Base-by-base conservation (phyloP, 2,329 filamentous ascomycete species). In the Phialophora expanda region DNA sequence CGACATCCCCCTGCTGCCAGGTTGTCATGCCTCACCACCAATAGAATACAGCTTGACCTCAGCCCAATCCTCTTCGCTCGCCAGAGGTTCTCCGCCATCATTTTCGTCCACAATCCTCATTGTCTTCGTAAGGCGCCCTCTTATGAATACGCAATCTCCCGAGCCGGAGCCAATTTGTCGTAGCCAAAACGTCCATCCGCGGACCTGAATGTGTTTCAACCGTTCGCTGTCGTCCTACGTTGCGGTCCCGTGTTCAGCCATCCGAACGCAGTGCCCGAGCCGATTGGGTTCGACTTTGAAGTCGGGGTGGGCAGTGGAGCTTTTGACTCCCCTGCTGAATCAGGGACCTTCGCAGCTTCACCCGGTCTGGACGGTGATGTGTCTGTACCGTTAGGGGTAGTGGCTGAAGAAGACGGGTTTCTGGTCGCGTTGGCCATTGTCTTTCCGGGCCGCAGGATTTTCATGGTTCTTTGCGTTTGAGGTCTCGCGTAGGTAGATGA, bases 251-350 rank as follows among this genome's bases (percentile, higher is more conserved):
- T 71, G 69, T 90, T 94, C 82, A 97, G 89, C 93, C 93, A 98
- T 12, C 91, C 89, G 80, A 98, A 98, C 2, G 94, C 94, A 65
- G 92, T 95, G 14, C 91, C 94, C n/a, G 91, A 91, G 8, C 94
- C 94, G 20, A 97, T 86, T 0, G 95, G 94, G 74, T 98, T 98
- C 34, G 87, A 83, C 72, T 84, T 84, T 53, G 72, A 74, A 41
- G 61, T 66, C 22, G 76, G 62, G 32, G 75, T 72, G 14, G 73
- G 41, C 26, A 46, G 30, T 28, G 54, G n/a, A 12, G 32, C 24
- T 50, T 65, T 71, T 26, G 55, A 17, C 17, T 68, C 63, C 24
- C 62, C 63, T n/a, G 24, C 44, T 14, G 60, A 41, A 48, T 66
- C 65, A 24, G 34, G 24, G 28, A 62, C 63, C 44, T 51, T 62